Evolutionary conservation across 1,284 basidiomycete species (phyloP).

Genomic region (Polyporus tsugae): DNA sequence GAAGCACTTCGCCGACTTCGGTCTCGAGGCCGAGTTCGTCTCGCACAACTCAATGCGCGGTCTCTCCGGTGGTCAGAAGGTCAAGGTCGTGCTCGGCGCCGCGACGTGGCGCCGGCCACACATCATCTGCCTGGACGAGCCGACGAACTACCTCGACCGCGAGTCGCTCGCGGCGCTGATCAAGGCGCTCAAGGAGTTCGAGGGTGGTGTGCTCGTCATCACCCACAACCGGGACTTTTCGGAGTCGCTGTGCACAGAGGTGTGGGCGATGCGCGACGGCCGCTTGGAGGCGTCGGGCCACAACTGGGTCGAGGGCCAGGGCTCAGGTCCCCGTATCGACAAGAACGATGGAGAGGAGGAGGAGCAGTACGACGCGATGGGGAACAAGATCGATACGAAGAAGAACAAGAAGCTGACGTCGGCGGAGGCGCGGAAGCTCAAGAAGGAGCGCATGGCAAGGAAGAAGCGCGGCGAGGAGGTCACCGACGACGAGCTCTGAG

Average conservation of each 20-base stretch:
- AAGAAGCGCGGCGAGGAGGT: slow-evolving; percentile 85
- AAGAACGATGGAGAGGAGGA: slow-evolving; percentile 89
- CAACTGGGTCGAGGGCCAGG: slow-evolving; percentile 99
- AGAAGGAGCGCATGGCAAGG: slow-evolving; percentile 96
- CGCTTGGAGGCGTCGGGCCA: slow-evolving; percentile 94
- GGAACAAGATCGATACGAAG: slow-evolving; percentile 90
- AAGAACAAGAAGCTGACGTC: slow-evolving; percentile 89
- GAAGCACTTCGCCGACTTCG: slow-evolving; percentile 97
- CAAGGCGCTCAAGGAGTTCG: slow-evolving; percentile 94
- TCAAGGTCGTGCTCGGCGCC: slow-evolving; percentile 98
- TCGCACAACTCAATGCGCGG: slow-evolving; percentile 97
- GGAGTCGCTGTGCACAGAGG: slow-evolving; percentile 91
- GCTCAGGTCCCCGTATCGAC: slow-evolving; percentile 90
- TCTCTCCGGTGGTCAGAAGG: slow-evolving; percentile 99
- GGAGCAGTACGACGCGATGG: slow-evolving; percentile 92
- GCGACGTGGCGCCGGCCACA: slow-evolving; percentile 99
- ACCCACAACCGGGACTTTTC: slow-evolving; percentile 99
- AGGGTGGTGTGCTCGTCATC: slow-evolving; percentile 96
- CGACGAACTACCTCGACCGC: slow-evolving; percentile 97
- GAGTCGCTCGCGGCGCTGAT: slow-evolving; percentile 97
- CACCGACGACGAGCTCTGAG: slow-evolving; percentile 66
- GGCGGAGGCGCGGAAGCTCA: slow-evolving; percentile 85
- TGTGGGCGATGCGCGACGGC: slow-evolving; percentile 96
- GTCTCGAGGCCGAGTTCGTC: slow-evolving; percentile 96
- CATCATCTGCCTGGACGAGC: slow-evolving; percentile 97